Base-by-base conservation (phyloP, 192 early-diverging fungal species). In the Chytriomyces confervae region DNA sequence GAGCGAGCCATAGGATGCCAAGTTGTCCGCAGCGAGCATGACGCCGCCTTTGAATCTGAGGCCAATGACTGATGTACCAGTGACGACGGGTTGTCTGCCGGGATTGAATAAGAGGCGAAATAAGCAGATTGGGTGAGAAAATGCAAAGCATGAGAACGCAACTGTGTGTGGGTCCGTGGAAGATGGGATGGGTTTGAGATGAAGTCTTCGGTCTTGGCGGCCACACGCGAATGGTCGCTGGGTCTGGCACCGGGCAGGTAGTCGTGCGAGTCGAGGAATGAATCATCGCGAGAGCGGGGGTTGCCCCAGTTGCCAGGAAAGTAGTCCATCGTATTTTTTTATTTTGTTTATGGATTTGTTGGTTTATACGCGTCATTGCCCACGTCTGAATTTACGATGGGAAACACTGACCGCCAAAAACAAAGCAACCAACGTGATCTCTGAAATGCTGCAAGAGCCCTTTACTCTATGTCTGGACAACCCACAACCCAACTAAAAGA, bases 41-140 rank as follows among this genome's bases (percentile, higher is more conserved):
- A 99, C 89, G 68, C 97, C 97, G 75, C 96, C 96, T 82, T 95
- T 97, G 90, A 94, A 99, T 86, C 95, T 94, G 81, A 99, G 87
- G 57, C 90, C 97, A 51, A 99, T 78, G 44, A 98, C 94, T 49
- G 96, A 97, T 8, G 95, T 96, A 77, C 96, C 96, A 18, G 95
- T 97, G 18, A 99, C 93, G 47, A 95, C 87, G 23, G 97, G 97
- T 77, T 85, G 80, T 81, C 92, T 84, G 47, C 18, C 7, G 13
- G 51, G 27, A 64, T 57, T 65, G 62, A 72, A 2, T 29, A 8
- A 13, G 44, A 44, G 60, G 29, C 11, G n/a, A n/a, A 2, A 48
- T 49, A 50, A 43, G 36, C 83, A 86, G 51, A 83, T 80, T 51
- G 81, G 16, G 84, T 60, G 57, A 86, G 81, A 44, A 84, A 18